These are phyloP conservation scores for Sporisorium graminicola DNA, from an alignment of 1,284 basidiomycete genomes.

Conservation along the genomic window DNA sequence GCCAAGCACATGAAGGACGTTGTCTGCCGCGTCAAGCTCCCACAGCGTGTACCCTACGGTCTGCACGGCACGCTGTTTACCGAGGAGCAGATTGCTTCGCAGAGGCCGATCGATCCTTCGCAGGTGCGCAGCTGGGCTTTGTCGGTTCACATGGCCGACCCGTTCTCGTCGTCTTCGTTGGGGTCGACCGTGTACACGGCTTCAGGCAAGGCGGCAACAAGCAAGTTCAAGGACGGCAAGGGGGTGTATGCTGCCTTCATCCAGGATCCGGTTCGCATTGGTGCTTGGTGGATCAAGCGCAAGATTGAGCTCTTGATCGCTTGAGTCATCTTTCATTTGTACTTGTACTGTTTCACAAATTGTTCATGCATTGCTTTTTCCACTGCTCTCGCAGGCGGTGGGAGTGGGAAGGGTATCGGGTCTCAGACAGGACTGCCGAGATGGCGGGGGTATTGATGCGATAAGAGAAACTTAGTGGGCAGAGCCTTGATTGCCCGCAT, in stretches of 20 bases:
- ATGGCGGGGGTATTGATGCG: constrained; percentile 3
- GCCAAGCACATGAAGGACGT: constrained; percentile 70
- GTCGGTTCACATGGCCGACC: constrained; percentile 39
- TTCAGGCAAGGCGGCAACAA: constrained; percentile 20
- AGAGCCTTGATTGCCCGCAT: neutral
- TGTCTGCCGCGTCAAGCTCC: constrained; percentile 71
- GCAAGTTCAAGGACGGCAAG: constrained; percentile 21
- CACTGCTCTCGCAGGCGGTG: neutral
- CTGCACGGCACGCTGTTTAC: constrained; percentile 69
- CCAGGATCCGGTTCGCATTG: constrained; percentile 34
- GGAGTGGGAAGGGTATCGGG: neutral
- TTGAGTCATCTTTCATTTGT: constrained; percentile 4
- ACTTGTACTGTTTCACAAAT: neutral
- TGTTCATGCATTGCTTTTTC: constrained; percentile 3
- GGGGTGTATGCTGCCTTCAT: constrained; percentile 42
- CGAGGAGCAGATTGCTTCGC: constrained; percentile 60
- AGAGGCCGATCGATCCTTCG: constrained; percentile 42
- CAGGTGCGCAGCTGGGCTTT: constrained; percentile 46
- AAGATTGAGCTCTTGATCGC: constrained; percentile 44
- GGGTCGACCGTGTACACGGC: constrained; percentile 22
- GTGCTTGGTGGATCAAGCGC: constrained; percentile 52
- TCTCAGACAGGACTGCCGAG: neutral
- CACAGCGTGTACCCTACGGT: constrained; percentile 71
- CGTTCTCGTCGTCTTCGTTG: constrained; percentile 23
- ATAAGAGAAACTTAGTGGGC: neutral